These are phyloP conservation scores for Quercus ilex DNA, from an alignment of 306 rosid genomes.

Conservation along the genomic window DNA sequence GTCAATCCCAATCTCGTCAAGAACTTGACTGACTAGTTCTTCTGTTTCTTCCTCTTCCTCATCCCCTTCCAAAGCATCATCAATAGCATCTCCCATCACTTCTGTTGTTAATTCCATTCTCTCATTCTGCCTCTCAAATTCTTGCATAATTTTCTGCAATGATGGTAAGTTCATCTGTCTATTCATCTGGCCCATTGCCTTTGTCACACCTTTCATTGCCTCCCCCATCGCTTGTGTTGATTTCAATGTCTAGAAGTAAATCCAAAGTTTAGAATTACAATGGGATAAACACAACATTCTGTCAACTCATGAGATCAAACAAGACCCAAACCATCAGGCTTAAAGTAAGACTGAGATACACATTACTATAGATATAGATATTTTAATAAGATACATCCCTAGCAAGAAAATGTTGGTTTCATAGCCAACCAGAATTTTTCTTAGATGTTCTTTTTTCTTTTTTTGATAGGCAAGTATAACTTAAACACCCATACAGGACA, in stretches of 20 bases:
- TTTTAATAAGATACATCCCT: not conserved
- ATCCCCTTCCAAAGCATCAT: slow-evolving; percentile 96
- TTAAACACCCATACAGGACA: not conserved
- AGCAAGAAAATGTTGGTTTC: not conserved
- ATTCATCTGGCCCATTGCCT: slow-evolving; percentile 99
- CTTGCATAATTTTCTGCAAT: slow-evolving; percentile 91
- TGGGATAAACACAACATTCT: not conserved
- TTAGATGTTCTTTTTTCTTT: not conserved
- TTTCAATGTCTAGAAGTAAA: slow-evolving; percentile 62
- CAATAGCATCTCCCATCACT: slow-evolving; percentile 96
- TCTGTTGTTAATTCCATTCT: slow-evolving; percentile 80
- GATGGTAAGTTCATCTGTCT: slow-evolving; percentile 96
- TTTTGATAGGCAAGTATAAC: not conserved
- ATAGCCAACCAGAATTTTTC: not conserved
- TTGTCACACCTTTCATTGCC: slow-evolving; percentile 98
- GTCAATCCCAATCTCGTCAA: slow-evolving; percentile 86
- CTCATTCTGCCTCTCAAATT: slow-evolving; percentile 90
- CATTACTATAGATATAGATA: not conserved
- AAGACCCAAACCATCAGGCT: not conserved
- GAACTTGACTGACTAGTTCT: slow-evolving; percentile 87
- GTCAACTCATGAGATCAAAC: not conserved
- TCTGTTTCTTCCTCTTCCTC: slow-evolving; percentile 98
- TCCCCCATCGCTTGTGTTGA: slow-evolving; percentile 99
- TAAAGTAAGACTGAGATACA: not conserved
- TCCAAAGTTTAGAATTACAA: slow-evolving; percentile 5